These are phyloP conservation scores for Aspergillus indologenus DNA, from an alignment of 495 filamentous ascomycete genomes.

Conservation along the genomic window DNA sequence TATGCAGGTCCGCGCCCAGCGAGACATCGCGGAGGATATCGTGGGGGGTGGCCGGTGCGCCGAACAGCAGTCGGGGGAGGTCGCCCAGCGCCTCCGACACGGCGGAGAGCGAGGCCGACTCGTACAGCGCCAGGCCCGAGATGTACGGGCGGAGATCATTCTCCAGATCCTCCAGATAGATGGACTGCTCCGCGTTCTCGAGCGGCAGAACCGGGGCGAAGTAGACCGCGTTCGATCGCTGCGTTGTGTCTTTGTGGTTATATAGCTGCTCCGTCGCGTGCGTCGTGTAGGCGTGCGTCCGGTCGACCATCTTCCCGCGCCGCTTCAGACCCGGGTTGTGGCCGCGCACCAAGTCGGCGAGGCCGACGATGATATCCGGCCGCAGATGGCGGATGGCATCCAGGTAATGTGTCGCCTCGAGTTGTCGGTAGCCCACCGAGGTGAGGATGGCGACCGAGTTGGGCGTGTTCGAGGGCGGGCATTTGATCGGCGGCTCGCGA, in stretches of 20 bases:
- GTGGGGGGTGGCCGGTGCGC: conserved; percentile 65
- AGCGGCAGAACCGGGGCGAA: conserved; percentile 84
- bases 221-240: conserved; percentile 42
- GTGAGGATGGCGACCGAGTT: conserved; percentile 74
- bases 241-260: conserved; percentile 31
- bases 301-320: conserved; percentile 76
- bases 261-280: conserved; percentile 53
- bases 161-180: conserved; percentile 68
- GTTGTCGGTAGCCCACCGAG: conserved; percentile 71
- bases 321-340: conserved; percentile 62
- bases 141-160: conserved; percentile 51
- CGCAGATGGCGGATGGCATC: conserved; percentile 56
- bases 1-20: conserved; percentile 77
- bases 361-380: conserved; percentile 77
- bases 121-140: conserved; percentile 81
- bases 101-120: conserved; percentile 63
- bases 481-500: conserved; percentile 68
- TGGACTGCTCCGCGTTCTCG: conserved; percentile 65
- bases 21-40: conserved; percentile 68
- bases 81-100: conserved; percentile 53
- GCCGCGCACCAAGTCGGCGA: conserved; percentile 70
- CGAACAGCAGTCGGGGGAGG: conserved; percentile 72
- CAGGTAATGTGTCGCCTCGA: conserved; percentile 66
- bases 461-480: conserved; percentile 70
- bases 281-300: conserved; percentile 70